Base-by-base conservation (phyloP, 2,329 filamentous ascomycete species). In the Fusarium equiseti region DNA sequence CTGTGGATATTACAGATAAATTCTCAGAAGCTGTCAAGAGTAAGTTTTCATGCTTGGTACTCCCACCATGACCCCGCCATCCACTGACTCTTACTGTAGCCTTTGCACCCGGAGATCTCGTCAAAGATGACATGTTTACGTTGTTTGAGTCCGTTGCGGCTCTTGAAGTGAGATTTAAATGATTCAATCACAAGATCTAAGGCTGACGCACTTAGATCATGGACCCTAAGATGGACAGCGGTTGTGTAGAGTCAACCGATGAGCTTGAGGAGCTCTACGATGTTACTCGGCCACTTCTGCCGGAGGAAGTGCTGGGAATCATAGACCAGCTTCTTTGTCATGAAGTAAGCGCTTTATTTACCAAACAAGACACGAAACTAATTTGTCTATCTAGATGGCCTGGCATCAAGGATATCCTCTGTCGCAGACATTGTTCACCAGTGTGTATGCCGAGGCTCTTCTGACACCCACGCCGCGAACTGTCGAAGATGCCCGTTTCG, bases 221-320 rank as follows among this genome's bases (percentile, higher is more conserved):
- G 93, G 96, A 99, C 77, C 91, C 93, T 2, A 99, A 98, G 82
- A 99, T 99, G 96, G 96, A 99, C 80, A 98, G 94, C 77, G 96
- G 96, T 29, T 94, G 91, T 71, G 84, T 97, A 9, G 86, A 89
- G 22, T 89, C 91, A 10, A 92, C 91, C 31, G 93, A 97, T 76
- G 89, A 90, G n/a, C 87, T 95, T 35, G 93, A 97, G 64, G 91
- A 95, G 69, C 87, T 92, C 53, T 97, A 95, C 79, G 91, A 97
- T 76, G 88, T 94, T 43, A 83, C 88, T 45, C 84, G 86, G 49
- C 83, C 87, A 9, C 82, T 97, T 43, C 84, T 91, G 16, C 92
- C 94, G 1, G 89, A 92, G 73, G 91, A 99, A 80, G 89, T 97
- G 1, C 83, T 99, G 57, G 95, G 96, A 32, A 94, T 99, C 72